phyloP scores from a whole-genome alignment of 2,329 filamentous ascomycete genomes.

The Cercospora sp. region DNA sequence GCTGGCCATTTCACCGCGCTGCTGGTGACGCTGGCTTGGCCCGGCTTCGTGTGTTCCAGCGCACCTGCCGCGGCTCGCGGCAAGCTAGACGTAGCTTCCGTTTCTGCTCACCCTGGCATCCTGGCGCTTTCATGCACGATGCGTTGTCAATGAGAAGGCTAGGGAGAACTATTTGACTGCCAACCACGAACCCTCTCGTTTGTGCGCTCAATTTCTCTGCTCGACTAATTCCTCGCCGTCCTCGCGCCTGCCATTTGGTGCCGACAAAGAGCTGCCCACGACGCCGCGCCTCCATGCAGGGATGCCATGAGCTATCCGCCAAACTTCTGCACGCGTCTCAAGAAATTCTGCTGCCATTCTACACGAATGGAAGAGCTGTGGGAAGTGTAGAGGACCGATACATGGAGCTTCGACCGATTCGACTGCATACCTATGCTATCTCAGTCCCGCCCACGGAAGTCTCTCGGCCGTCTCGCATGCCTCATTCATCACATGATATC shows the following conservation, averaged over 20 bases:
- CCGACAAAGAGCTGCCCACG: not conserved
- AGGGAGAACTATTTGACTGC: slow-evolving; percentile 8
- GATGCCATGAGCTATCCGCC: not conserved
- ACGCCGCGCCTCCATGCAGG: not conserved
- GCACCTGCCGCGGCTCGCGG: not conserved
- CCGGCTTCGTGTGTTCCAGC: not conserved
- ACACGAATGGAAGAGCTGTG: slow-evolving; percentile 68
- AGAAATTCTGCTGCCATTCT: slow-evolving; percentile 48
- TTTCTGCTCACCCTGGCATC: slow-evolving; percentile 5
- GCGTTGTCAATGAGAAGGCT: slow-evolving; percentile 12
- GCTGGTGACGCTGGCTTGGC: not conserved
- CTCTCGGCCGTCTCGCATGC: slow-evolving; percentile 20
- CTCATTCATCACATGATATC: slow-evolving; percentile 19
- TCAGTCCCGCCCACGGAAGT: slow-evolving; percentile 11
- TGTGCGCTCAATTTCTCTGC: not conserved
- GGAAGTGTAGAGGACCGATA: slow-evolving; percentile 61
- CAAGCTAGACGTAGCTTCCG: not conserved
- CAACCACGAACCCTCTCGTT: slow-evolving; percentile 1
- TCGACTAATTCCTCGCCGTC: not conserved
- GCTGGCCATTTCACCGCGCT: not conserved
- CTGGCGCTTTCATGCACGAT: slow-evolving; percentile 9
- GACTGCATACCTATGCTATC: slow-evolving; percentile 14
- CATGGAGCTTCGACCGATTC: slow-evolving; percentile 52
- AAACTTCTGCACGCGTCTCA: slow-evolving; percentile 6
- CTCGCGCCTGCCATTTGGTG: not conserved